A percentile compares a stretch with the other conserved stretches of the same genome.
Evolutionary conservation across 805 yeast species (phyloP).

Genomic region (Metschnikowia cerradonensis): DNA sequence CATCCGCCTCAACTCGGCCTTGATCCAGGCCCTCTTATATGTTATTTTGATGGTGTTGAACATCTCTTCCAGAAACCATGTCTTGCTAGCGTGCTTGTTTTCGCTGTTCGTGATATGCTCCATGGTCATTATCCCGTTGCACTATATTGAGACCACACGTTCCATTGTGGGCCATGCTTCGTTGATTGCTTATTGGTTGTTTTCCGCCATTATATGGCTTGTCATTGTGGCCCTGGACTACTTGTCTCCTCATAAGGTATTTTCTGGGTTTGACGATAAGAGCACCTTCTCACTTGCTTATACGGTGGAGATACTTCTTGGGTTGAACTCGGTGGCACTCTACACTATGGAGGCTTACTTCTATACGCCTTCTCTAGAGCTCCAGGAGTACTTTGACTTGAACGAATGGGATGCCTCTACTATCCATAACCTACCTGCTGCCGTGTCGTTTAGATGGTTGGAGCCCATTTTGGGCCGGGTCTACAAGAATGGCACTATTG

Average conservation of each 20-base stretch:
- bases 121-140: conserved; percentile 21
- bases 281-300: conserved; percentile 10
- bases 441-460: conserved; percentile 26
- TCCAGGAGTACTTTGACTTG: conserved; percentile 20
- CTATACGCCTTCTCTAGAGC: conserved; percentile 22
- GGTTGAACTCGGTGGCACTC: conserved; percentile 11
- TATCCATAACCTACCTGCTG: conserved; percentile 20
- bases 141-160: conserved; percentile 21
- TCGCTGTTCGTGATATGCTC: conserved; percentile 10
- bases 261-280: conserved; percentile 7
- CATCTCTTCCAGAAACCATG: background rate
- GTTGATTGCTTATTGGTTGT: conserved; percentile 23
- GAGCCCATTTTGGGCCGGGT: conserved; percentile 24
- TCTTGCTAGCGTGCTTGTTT: conserved; percentile 6
- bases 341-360: conserved; percentile 18
- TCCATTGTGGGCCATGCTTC: conserved; percentile 22
- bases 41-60: conserved; percentile 11
- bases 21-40: conserved; percentile 14
- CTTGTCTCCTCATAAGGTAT: conserved; percentile 19
- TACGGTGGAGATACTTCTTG: conserved; percentile 14
- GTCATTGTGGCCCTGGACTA: conserved; percentile 19
- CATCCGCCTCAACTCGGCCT: conserved; percentile 14
- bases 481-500: conserved; percentile 21
- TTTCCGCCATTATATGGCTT: conserved; percentile 8
- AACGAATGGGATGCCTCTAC: conserved; percentile 25